Evolutionary conservation across 1,139 yeast species (phyloP), one percentile per base, ranked within the genome.

Genomic region (Yamadazyma spencermartinsiae): DNA sequence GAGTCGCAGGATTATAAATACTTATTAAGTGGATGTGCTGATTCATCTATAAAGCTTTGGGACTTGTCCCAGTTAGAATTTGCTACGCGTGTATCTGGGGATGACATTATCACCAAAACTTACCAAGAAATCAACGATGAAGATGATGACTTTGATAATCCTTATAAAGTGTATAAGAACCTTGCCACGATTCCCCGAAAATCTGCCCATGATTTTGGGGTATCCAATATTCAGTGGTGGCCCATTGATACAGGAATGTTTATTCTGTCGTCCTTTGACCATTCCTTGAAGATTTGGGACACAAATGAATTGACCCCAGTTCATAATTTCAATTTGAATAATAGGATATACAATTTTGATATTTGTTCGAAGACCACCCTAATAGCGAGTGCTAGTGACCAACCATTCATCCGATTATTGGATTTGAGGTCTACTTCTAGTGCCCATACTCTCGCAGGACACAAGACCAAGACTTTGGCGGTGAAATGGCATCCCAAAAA

Each of bases 211-310:
- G 60, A 65, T 18, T 88, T 73, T 56, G 96, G 96, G 0, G 68
- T 89, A 0, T 84, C 95, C 0, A 65, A 78, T 13, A 69, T 87
- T 1, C 72, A 75, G 51, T 90, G 98, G 97, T 90, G 95, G 92
- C 90, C 95, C 0, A 68, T 68, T 38, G 98, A 90, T 58, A 80
- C 82, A 18, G 97, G 96, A 1, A 74, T 90, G 80, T 89, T 89
- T 63, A 73, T 88, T 9, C 75, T 89, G 2, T 80, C 89, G 0
- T 86, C 96, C 0, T 87, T 82, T 55, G 98, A 90, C 55, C 80
- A 79, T 43, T 74, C 79, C 0, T 77, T 89, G 20, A 86, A 83
- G 45, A 71, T 88, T 0, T 90, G 96, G 95, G 96, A 88, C 55
- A 76, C 96, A 0, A 75, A 76, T 42, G 66, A 74, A 19, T 62